These are phyloP conservation scores for Plicaturopsis crispa DNA, from an alignment of 768 basidiomycete species.

Conservation along the genomic window DNA sequence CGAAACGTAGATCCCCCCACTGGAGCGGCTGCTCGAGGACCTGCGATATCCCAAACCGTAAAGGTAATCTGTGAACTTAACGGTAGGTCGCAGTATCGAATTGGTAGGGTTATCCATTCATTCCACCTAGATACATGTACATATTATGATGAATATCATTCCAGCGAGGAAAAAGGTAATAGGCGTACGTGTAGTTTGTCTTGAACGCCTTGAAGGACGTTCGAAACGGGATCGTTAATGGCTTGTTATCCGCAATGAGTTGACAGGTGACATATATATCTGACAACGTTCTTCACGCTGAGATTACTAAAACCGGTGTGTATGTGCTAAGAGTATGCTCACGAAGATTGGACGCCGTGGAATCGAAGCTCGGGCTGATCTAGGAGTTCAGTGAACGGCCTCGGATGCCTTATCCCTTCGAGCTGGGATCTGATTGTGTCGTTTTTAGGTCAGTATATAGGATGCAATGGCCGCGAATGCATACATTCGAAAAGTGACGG, in stretches of 20 bases:
- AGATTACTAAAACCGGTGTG: conserved; percentile 23
- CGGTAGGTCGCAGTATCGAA: conserved; percentile 91
- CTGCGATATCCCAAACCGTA: conserved; percentile 94
- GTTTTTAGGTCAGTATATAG: neutral
- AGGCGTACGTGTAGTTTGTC: conserved; percentile 61
- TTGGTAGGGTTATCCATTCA: conserved; percentile 88
- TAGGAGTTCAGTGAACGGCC: conserved; percentile 70
- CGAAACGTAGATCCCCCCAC: conserved; percentile 90
- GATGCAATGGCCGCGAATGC: conserved; percentile 9
- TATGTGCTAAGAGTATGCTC: conserved; percentile 19
- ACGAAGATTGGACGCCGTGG: conserved; percentile 79
- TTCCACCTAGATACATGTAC: conserved; percentile 75
- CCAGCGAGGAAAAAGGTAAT: neutral
- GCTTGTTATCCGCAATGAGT: conserved; percentile 89
- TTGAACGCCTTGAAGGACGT: conserved; percentile 93
- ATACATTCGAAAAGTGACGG: conserved; percentile 82
- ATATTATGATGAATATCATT: neutral
- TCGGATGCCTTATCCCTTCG: conserved; percentile 71
- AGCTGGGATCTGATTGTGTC: conserved; percentile 61
- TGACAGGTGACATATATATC: conserved; percentile 94
- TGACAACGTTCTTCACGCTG: conserved; percentile 61
- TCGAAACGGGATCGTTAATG: conserved; percentile 83
- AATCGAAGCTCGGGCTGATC: conserved; percentile 79
- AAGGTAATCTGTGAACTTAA: conserved; percentile 83
- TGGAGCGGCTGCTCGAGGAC: conserved; percentile 69